A percentile compares a stretch with the other conserved stretches of the same genome.
Evolutionary conservation across 129 eudicot species (phyloP).

Genomic region (Saussurea involucrata): DNA sequence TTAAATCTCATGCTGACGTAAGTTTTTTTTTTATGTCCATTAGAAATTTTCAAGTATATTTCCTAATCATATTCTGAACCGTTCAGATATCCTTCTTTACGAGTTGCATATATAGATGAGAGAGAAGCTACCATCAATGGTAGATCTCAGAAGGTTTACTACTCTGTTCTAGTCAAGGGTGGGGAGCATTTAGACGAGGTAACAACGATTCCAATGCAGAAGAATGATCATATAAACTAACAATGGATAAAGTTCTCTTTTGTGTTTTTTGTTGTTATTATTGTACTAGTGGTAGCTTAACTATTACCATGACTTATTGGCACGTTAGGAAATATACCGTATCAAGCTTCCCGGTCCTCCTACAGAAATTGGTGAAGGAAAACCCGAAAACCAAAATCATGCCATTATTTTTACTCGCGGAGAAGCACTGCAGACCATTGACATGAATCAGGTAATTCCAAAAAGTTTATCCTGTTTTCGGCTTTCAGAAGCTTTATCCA

Average conservation of each 20-base stretch:
- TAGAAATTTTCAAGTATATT: not conserved
- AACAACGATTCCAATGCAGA: not conserved
- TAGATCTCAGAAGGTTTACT: constrained; percentile 70
- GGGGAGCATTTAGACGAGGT: constrained; percentile 97
- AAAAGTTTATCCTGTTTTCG: constrained; percentile 5
- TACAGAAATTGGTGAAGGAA: constrained; percentile 91
- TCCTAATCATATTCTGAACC: constrained; percentile 9
- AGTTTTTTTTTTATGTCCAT: not conserved
- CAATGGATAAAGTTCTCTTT: not conserved
- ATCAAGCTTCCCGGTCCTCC: constrained; percentile 99
- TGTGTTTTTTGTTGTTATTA: not conserved
- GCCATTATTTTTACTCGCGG: constrained; percentile 98
- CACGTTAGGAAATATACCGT: constrained; percentile 87
- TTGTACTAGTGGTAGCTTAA: not conserved
- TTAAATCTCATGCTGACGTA: constrained; percentile 91
- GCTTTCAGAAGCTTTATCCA: constrained; percentile 11
- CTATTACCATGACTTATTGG: constrained; percentile 14
- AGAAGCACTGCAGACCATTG: constrained; percentile 97
- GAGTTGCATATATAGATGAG: constrained; percentile 95
- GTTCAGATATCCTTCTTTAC: constrained; percentile 87
- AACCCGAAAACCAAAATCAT: constrained; percentile 99
- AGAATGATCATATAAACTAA: not conserved
- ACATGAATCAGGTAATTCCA: constrained; percentile 85
- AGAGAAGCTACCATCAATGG: constrained; percentile 63
- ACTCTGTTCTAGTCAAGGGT: constrained; percentile 97